phyloP scores from a whole-genome alignment of 2,329 filamentous ascomycete species.

The Calonectria pteridis region DNA sequence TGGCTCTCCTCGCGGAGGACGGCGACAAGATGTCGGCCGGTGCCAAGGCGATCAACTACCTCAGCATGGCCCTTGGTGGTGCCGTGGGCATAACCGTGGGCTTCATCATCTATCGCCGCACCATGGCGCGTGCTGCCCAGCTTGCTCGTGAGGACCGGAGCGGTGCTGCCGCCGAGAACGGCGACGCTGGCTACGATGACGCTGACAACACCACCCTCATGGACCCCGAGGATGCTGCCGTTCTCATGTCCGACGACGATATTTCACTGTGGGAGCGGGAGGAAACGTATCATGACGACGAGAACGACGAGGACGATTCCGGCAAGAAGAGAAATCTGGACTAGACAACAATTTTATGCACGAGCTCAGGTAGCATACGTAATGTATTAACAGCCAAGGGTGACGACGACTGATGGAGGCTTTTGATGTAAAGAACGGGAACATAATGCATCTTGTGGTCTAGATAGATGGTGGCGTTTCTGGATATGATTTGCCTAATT shows the following conservation, averaged over 20 bases:
- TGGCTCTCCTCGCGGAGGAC: slow-evolving; percentile 85
- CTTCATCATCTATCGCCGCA: slow-evolving; percentile 84
- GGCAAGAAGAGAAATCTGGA: slow-evolving; percentile 20
- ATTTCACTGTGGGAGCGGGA: slow-evolving; percentile 68
- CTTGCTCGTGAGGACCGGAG: slow-evolving; percentile 61
- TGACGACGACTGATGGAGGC: slow-evolving; percentile 13
- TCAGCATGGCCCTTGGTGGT: slow-evolving; percentile 80
- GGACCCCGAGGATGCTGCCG: slow-evolving; percentile 64
- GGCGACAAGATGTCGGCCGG: slow-evolving; percentile 84
- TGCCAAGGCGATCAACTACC: slow-evolving; percentile 86
- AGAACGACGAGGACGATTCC: slow-evolving; percentile 47
- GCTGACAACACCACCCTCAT: slow-evolving; percentile 56
- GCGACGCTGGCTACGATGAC: slow-evolving; percentile 57
- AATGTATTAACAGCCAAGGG: slow-evolving; percentile 16
- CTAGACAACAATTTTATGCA: neutral
- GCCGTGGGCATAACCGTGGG: slow-evolving; percentile 81
- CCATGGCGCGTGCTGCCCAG: slow-evolving; percentile 72
- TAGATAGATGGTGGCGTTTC: slow-evolving; percentile 44
- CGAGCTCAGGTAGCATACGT: neutral
- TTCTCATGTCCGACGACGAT: slow-evolving; percentile 70
- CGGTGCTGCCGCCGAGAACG: slow-evolving; percentile 46
- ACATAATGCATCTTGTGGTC: slow-evolving; percentile 9
- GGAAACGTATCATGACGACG: slow-evolving; percentile 51
- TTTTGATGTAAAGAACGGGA: slow-evolving; percentile 5
- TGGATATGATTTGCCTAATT: slow-evolving; percentile 23